A percentile compares a stretch with the other conserved stretches of the same genome.
phyloP scores from a whole-genome alignment of 2,329 filamentous ascomycete species.

The Fusarium tuaranense region DNA sequence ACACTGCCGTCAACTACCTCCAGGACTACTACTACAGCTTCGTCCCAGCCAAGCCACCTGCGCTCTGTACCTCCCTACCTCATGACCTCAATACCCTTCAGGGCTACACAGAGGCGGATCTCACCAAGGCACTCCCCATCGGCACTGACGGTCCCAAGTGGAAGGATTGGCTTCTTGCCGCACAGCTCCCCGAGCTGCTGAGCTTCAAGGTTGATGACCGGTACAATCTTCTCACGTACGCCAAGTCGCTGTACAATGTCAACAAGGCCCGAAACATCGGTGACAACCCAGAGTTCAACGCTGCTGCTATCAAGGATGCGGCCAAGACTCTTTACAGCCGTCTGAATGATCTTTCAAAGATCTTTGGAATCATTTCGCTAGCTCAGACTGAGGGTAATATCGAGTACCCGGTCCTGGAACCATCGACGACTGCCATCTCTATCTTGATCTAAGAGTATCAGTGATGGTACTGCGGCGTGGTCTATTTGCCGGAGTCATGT shows the following conservation, averaged over 20 bases:
- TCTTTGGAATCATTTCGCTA: background rate
- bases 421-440: background rate
- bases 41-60: conserved; percentile 26
- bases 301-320: background rate
- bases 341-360: background rate
- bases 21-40: conserved; percentile 37
- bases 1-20: conserved; percentile 33
- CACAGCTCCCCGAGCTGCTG: conserved; percentile 16
- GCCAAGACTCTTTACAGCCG: background rate
- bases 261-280: background rate
- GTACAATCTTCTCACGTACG: conserved; percentile 31
- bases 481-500: background rate
- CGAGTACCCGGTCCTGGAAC: background rate
- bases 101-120: conserved; percentile 18
- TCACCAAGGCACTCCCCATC: conserved; percentile 29
- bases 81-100: conserved; percentile 5
- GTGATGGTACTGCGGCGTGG: background rate
- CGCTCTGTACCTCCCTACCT: conserved; percentile 22
- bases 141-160: conserved; percentile 22
- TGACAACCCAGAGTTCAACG: background rate
- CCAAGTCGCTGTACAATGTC: background rate
- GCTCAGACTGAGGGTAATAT: background rate
- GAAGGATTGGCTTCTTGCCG: conserved; percentile 34
- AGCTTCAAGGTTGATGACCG: conserved; percentile 29
- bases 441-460: background rate